Conservation (phyloP, 164 flowering plant species). For the Chimonanthus praecox region DNA sequence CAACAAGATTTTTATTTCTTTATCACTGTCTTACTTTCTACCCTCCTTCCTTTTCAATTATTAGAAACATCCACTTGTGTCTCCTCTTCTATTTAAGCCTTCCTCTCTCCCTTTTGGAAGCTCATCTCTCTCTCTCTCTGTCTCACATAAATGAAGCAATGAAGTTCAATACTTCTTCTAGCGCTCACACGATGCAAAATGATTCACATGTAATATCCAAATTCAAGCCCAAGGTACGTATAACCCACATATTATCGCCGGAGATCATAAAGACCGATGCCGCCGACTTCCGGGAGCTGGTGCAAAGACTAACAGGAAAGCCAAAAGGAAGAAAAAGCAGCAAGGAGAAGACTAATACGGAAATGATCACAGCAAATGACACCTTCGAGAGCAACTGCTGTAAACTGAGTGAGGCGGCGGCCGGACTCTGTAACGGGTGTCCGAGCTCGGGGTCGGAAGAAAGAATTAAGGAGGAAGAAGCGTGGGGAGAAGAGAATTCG, state of each 20-base stretch:
- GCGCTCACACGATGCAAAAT: slow-evolving; percentile 38
- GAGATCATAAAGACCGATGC: slow-evolving; percentile 90
- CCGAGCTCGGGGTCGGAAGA: slow-evolving; percentile 5
- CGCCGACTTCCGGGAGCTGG: slow-evolving; percentile 71
- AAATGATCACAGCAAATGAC: neutral
- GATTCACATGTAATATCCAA: slow-evolving; percentile 57
- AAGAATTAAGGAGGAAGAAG: slow-evolving; percentile 19
- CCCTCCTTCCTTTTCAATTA: too few species aligned
- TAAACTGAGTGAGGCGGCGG: neutral
- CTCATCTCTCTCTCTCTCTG: too few species aligned
- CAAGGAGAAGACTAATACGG: slow-evolving; percentile 1
- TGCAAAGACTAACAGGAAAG: slow-evolving; percentile 83
- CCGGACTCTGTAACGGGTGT: neutral
- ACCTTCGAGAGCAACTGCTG: neutral
- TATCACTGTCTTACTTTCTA: too few species aligned
- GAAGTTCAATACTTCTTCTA: slow-evolving; percentile 19
- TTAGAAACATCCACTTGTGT: too few species aligned
- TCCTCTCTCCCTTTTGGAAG: too few species aligned
- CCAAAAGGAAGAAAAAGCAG: slow-evolving; percentile 28
- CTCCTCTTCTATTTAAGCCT: too few species aligned
- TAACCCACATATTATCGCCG: slow-evolving; percentile 84
- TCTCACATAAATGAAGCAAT: slow-evolving; percentile 28
- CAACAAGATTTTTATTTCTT: too few species aligned
- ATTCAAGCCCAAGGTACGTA: slow-evolving; percentile 67
- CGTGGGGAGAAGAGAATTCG: slow-evolving; percentile 38